Evolutionary conservation across 208 protist genomes (phyloP), one percentile per base, ranked within the genome.

Genomic region (Novymonas esmeraldas): DNA sequence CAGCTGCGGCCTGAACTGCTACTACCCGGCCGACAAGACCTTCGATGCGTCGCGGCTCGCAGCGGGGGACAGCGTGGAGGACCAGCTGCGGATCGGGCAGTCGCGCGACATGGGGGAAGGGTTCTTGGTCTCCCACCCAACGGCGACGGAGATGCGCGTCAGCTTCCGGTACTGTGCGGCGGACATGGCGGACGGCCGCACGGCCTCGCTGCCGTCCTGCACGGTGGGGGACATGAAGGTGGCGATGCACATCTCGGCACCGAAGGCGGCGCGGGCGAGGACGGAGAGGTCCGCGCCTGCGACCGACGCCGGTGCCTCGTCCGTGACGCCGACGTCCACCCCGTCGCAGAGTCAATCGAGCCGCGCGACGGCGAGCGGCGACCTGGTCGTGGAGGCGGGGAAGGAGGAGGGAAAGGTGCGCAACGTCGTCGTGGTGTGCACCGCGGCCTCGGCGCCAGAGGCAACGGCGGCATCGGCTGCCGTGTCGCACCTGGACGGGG

Each of bases 1-100:
- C 18, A 58, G 70, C 28, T 93, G 81, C 33, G 81, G 85, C 2
- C 38, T 96, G 11, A 96, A 94, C 76, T 90, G 79, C 57, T 92
- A 89, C 71, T 48, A 79, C 26, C 68, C 75, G 4, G 44, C 67
- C 5, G 58, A 70, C 16, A 69, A 38, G 14, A 49, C 62, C 28
- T 80, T 94, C 39, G 64, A 74, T n/a, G 50, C 79, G 3, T 54
- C 60, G 29, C 68, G 70, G 31, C 57, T 95, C 20, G 42, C 56
- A 10, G 63, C 48, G 39, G 58, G 34, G 3, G 64, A 54, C 14
- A 54, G 67, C 13, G 46, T 51, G 18, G 60, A 54, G 28, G 20
- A 54, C 0, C 20, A 38, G 7, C 39, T 84, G 36, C 28, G 61
- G n/a, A 64, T 82, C 0, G 85, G 85, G 3, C 55, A 79, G 45